Conservation (phyloP, 352 stramenopile genomes). For the Phytophthora megakarya region DNA sequence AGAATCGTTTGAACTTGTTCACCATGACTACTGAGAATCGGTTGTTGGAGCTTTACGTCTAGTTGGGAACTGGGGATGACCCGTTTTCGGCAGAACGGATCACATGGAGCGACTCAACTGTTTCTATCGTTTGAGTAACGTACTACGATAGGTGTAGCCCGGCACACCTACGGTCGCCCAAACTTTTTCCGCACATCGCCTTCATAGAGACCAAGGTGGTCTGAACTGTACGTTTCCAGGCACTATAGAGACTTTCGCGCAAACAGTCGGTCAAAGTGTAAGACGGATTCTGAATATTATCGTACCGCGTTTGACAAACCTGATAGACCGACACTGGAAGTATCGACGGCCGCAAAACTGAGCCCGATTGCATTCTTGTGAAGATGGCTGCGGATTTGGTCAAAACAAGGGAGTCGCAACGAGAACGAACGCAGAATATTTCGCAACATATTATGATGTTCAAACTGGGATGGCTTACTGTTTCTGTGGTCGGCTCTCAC, state of each 20-base stretch:
- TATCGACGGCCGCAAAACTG: too few relatives aligned
- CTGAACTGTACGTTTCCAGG: not conserved
- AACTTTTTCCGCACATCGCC: not conserved
- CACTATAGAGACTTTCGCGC: not conserved
- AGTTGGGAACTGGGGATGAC: not conserved
- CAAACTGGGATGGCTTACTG: too few relatives aligned
- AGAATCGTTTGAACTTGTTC: constrained; percentile 59
- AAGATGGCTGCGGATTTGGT: not conserved
- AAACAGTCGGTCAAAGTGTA: not conserved
- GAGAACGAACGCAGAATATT: not conserved
- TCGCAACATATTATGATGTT: too few relatives aligned
- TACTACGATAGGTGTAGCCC: not conserved
- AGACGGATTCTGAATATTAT: too few relatives aligned
- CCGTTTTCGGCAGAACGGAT: too few relatives aligned
- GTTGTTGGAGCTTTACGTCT: not conserved
- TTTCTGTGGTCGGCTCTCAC: too few relatives aligned
- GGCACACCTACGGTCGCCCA: not conserved
- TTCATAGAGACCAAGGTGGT: too few relatives aligned
- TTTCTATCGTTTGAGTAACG: not conserved
- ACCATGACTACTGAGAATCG: constrained; percentile 40
- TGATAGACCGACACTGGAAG: too few relatives aligned
- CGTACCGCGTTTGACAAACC: not conserved
- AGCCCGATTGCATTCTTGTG: not conserved
- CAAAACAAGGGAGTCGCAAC: too few relatives aligned
- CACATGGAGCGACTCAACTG: not conserved